Conservation (phyloP, 352 stramenopile genomes). For the Globisporangium viniferum region DNA sequence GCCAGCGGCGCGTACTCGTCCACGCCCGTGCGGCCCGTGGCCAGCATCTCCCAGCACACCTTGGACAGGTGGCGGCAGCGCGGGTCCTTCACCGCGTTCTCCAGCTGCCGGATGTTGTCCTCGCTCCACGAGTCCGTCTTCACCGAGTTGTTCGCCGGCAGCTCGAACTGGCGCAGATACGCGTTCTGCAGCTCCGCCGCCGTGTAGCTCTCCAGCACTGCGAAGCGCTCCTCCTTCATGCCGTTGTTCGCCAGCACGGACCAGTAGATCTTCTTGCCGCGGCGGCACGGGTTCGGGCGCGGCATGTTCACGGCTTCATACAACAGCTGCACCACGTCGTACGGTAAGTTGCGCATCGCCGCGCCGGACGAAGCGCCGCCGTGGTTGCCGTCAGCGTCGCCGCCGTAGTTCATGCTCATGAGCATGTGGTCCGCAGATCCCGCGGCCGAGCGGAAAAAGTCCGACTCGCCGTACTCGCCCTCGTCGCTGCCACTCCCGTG, state of each 20-base stretch:
- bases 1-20: constrained; percentile 63
- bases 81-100: constrained; percentile 66
- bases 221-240: constrained; percentile 66
- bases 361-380: constrained; percentile 22
- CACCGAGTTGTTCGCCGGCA: constrained; percentile 36
- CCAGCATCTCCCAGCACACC: constrained; percentile 78
- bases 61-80: constrained; percentile 72
- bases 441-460: constrained; percentile 15
- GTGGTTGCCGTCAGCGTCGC: constrained; percentile 11
- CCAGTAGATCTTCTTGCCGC: constrained; percentile 77
- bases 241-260: constrained; percentile 61
- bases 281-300: constrained; percentile 67
- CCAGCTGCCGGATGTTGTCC: constrained; percentile 66
- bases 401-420: constrained; percentile 27
- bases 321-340: constrained; percentile 54
- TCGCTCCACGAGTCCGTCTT: constrained; percentile 69
- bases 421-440: constrained; percentile 20
- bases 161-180: constrained; percentile 64
- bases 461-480: constrained; percentile 11
- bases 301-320: constrained; percentile 74
- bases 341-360: constrained; percentile 42
- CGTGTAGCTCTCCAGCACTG: constrained; percentile 54
- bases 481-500: constrained; percentile 19
- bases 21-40: constrained; percentile 63
- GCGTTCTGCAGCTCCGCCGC: constrained; percentile 65